Evolutionary conservation across 768 basidiomycete species (phyloP).

Genomic region (Boletus pseudo-olivaceus): DNA sequence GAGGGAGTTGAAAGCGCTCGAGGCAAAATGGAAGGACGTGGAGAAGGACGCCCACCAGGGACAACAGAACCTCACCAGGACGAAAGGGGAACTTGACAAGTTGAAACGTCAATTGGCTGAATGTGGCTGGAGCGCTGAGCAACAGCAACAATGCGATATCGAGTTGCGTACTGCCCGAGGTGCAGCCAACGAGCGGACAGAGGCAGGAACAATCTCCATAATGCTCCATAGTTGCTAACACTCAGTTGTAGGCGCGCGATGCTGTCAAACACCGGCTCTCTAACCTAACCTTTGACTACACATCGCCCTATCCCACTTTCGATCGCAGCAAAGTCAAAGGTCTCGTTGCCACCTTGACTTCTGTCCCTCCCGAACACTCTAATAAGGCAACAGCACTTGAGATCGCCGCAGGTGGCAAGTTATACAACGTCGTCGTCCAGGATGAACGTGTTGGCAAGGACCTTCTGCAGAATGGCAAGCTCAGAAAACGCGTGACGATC

Average conservation of each 20-base stretch:
- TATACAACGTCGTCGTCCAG: conserved; percentile 93
- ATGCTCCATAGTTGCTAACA: conserved; percentile 7
- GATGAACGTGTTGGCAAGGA: conserved; percentile 86
- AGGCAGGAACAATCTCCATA: conserved; percentile 43
- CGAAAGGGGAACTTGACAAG: conserved; percentile 56
- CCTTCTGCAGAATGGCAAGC: conserved; percentile 68
- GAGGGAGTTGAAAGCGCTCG: conserved; percentile 74
- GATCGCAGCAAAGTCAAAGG: conserved; percentile 88
- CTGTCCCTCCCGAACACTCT: conserved; percentile 64
- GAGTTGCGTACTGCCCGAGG: conserved; percentile 50
- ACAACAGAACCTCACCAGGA: conserved; percentile 59
- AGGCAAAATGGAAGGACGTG: conserved; percentile 76
- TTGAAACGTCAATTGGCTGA: conserved; percentile 49
- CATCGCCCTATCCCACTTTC: conserved; percentile 72
- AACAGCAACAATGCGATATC: conserved; percentile 57
- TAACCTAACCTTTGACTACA: conserved; percentile 80
- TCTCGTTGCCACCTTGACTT: conserved; percentile 84
- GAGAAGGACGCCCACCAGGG: conserved; percentile 82
- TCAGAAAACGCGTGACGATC: conserved; percentile 88
- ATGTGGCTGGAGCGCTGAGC: conserved; percentile 75
- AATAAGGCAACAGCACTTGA: conserved; percentile 88
- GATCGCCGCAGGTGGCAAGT: conserved; percentile 82
- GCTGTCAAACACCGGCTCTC: conserved; percentile 60
- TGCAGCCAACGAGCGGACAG: conserved; percentile 53
- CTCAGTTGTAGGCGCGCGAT: conserved; percentile 58